Conservation (phyloP, 148 eudicot species). For the Rhododendron williamsianum region DNA sequence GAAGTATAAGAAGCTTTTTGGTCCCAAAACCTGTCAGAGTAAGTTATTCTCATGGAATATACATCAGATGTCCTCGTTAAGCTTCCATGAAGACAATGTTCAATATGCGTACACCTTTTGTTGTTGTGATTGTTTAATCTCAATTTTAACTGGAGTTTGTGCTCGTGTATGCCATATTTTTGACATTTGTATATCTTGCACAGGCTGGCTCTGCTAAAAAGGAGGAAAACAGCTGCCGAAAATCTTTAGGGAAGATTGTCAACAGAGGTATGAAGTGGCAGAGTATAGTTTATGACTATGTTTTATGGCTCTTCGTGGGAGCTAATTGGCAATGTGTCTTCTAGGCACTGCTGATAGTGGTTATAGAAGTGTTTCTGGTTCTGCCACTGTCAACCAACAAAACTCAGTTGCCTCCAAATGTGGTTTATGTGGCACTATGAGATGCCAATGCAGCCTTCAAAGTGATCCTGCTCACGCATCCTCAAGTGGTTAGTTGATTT, state of each 20-base stretch:
- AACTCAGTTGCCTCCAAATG: constrained; percentile 12
- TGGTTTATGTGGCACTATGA: constrained; percentile 22
- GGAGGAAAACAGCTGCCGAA: constrained; percentile 1
- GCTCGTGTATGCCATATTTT: background rate
- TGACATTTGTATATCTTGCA: background rate
- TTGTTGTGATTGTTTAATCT: background rate
- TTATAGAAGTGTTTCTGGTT: constrained; percentile 20
- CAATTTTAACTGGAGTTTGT: background rate
- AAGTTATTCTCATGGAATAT: constrained; percentile 10
- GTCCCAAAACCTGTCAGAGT: constrained; percentile 24
- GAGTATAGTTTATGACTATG: constrained; percentile 5
- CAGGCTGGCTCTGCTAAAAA: constrained; percentile 26
- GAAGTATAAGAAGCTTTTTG: constrained; percentile 12
- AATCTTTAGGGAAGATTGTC: constrained; percentile 3
- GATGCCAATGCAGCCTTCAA: constrained; percentile 23
- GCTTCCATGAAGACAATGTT: background rate
- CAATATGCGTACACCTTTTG: background rate
- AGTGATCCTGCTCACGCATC: constrained; percentile 14
- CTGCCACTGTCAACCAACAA: constrained; percentile 16
- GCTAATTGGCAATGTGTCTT: constrained; percentile 29
- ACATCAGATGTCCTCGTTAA: background rate
- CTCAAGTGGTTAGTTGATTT: constrained; percentile 24
- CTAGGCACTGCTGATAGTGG: constrained; percentile 25
- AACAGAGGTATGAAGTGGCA: constrained; percentile 32
- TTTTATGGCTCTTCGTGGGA: constrained; percentile 24